Evolutionary conservation across 257 asterid genomes (phyloP).

Genomic region (Verbascum thapsus): DNA sequence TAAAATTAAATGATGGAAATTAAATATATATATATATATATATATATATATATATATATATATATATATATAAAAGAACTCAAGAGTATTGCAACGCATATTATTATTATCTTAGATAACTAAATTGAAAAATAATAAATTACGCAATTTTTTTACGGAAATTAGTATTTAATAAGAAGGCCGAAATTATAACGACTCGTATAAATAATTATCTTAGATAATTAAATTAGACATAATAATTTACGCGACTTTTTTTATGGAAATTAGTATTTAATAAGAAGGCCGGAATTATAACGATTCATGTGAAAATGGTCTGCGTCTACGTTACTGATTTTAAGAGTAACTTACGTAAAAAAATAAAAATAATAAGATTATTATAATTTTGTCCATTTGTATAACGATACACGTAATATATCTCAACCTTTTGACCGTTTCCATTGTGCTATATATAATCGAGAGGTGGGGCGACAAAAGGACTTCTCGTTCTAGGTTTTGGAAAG

Average conservation of each 20-base stretch:
- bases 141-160: background rate
- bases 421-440: background rate
- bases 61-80: too few species aligned
- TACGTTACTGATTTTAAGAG: too few species aligned
- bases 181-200: background rate
- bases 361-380: too few species aligned
- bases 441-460: background rate
- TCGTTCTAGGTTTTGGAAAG: background rate
- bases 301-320: too few species aligned
- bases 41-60: too few species aligned
- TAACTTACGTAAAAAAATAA: too few species aligned
- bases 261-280: constrained; percentile 13
- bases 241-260: background rate
- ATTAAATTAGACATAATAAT: background rate
- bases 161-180: constrained; percentile 4
- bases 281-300: background rate
- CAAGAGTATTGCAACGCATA: background rate
- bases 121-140: background rate
- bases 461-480: background rate
- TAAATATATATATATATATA: too few species aligned
- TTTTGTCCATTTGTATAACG: background rate
- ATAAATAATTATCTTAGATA: background rate
- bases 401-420: background rate
- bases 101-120: background rate
- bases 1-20: too few species aligned